Evolutionary conservation across 306 rosid species (phyloP).

Genomic region (Cucumis cinereus): DNA sequence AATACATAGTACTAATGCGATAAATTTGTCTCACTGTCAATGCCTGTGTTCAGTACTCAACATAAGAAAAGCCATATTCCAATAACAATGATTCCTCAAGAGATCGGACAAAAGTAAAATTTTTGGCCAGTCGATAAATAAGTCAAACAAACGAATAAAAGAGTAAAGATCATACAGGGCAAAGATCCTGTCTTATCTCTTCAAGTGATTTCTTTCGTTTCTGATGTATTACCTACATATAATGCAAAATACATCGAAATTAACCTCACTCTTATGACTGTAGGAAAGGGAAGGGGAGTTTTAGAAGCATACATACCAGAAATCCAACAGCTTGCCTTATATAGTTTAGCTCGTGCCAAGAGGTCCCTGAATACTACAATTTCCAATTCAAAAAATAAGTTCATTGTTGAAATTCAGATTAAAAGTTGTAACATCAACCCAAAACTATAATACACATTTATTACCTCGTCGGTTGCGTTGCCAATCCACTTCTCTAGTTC

Average conservation of each 20-base stretch:
- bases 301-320: slow-evolving; percentile 46
- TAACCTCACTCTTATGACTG: neutral
- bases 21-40: slow-evolving; percentile 94
- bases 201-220: slow-evolving; percentile 84
- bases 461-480: slow-evolving; percentile 69
- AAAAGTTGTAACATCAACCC: neutral
- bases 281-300: neutral
- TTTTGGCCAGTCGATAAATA: neutral
- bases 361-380: slow-evolving; percentile 88
- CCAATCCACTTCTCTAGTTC: slow-evolving; percentile 94
- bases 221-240: slow-evolving; percentile 81
- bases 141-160: neutral
- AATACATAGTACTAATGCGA: slow-evolving; percentile 96
- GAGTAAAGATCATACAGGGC: slow-evolving; percentile 56
- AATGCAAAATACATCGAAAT: slow-evolving; percentile 4
- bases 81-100: neutral
- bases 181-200: slow-evolving; percentile 85
- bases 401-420: neutral
- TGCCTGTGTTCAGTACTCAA: slow-evolving; percentile 43
- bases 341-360: slow-evolving; percentile 94
- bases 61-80: slow-evolving; percentile 1
- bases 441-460: neutral
- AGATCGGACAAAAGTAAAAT: too few species aligned
- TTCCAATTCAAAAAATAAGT: slow-evolving; percentile 10
- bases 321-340: slow-evolving; percentile 96